Evolutionary conservation across 2,329 filamentous ascomycete species (phyloP), one percentile per base, ranked within the genome.

Genomic region (Aurifilum marmelostoma): DNA sequence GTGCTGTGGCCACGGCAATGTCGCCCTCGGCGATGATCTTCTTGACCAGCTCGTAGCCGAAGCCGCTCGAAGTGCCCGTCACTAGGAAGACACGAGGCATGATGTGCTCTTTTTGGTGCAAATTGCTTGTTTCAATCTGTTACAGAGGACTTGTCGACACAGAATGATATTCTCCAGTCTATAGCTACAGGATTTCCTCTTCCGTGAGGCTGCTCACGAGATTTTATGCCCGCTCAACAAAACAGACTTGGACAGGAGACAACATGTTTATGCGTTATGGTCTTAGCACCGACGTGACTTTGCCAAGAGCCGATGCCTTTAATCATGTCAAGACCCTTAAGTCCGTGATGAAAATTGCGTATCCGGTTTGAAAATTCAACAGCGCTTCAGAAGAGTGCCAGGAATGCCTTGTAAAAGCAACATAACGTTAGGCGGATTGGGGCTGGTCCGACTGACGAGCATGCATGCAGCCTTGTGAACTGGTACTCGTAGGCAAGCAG

Each of bases 1-100:
- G 83, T 1, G 84, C 81, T 0, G 84, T 85, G 2, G 85, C 86
- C 56, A 87, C 77, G 69, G 86, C 85, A 0, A 76, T 79, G 74
- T 88, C 82, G 37, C 84, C 83, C 37, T 79, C 79, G 2, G 76
- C 74, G 7, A 87, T 78, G 1, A 84, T 82, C 14, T 77, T 73
- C 39, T 79, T 73, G 39, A 81, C 81, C 37, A 87, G 82, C 8
- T 78, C 75, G 6, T 77, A 76, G 8, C 86, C 86, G 69, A 88
- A 83, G 64, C 86, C 85, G 24, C 81, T 84, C 29, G 83, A 84
- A 60, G 80, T 80, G 34, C 83, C 85, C 14, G 82, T 83, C 73
- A 88, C 83, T 76, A 88, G 82, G 85, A 86, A 88, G 39, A 85
- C 80, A 59, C 78, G 79, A 2, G 73, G 70, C 24, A 66, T 64